Conservation (phyloP, 192 early-diverging fungal species). For the Linnemannia exigua region DNA sequence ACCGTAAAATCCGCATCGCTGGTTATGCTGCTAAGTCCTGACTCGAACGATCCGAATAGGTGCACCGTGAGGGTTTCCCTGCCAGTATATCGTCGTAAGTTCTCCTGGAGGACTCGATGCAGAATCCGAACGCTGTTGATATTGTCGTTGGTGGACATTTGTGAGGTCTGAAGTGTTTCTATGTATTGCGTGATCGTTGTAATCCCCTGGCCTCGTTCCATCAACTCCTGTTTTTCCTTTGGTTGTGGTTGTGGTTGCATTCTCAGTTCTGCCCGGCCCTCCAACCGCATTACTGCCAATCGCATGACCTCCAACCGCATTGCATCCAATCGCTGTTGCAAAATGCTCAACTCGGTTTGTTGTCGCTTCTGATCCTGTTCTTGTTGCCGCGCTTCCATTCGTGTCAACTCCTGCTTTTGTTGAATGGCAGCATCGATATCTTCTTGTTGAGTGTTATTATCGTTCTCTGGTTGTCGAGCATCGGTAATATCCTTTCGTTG, state of each 20-base stretch:
- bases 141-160: not conserved
- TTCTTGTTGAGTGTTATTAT: not conserved
- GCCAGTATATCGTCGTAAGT: not conserved
- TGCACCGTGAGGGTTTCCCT: not conserved
- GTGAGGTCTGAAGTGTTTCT: not conserved
- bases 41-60: constrained; percentile 2
- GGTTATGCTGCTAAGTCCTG: not conserved
- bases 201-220: not conserved
- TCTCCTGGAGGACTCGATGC: not conserved
- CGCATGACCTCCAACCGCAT: not conserved
- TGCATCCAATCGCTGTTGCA: not conserved
- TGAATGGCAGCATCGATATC: not conserved
- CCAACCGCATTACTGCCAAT: too few relatives aligned
- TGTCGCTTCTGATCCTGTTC: not conserved
- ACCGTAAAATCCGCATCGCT: constrained; percentile 21
- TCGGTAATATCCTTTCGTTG: not conserved
- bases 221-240: not conserved
- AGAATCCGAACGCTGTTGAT: not conserved
- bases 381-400: not conserved
- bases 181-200: not conserved
- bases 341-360: not conserved
- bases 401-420: not conserved
- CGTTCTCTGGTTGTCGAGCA: not conserved
- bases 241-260: not conserved
- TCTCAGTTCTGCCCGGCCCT: not conserved